Percentiles rank a stretch among this genome's conserved stretches.
Evolutionary conservation across 2,329 filamentous ascomycete genomes (phyloP).

Genomic region (Cordyceps tenuipes): DNA sequence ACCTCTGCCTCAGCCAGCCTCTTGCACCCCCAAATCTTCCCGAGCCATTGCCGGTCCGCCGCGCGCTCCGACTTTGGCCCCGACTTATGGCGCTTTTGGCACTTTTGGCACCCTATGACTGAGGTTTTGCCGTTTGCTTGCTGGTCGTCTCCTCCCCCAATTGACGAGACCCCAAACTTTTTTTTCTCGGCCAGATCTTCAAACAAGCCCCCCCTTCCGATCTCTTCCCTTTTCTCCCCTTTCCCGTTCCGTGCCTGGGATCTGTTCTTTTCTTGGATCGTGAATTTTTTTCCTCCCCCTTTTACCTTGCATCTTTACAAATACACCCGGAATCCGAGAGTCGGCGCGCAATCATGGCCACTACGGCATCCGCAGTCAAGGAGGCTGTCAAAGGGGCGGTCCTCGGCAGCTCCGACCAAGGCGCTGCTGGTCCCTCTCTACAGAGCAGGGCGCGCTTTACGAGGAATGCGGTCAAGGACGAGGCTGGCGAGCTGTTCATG

Average conservation of each 20-base stretch:
- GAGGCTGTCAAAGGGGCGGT: constrained; percentile 74
- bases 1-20: neutral
- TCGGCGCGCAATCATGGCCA: constrained; percentile 21
- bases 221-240: neutral
- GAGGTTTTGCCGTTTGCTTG: neutral
- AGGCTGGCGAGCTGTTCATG: constrained; percentile 72
- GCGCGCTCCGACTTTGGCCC: constrained; percentile 13
- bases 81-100: neutral
- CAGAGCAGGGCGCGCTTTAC: constrained; percentile 71
- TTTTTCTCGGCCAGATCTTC: constrained; percentile 5
- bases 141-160: neutral
- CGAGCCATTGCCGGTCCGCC: constrained; percentile 14
- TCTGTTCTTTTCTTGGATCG: neutral
- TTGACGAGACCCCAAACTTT: neutral
- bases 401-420: constrained; percentile 49
- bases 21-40: neutral
- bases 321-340: neutral
- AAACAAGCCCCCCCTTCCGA: constrained; percentile 7
- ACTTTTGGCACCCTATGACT: too few relatives aligned
- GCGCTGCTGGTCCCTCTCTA: constrained; percentile 53
- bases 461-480: constrained; percentile 66
- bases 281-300: neutral
- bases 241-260: neutral
- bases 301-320: neutral
- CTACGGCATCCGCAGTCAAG: constrained; percentile 44